A percentile compares a stretch with the other conserved stretches of the same genome.
These are phyloP conservation scores for Polytrichum formosum DNA, from an alignment of 225 moss, liverwort and hornwort species.

Conservation along the genomic window DNA sequence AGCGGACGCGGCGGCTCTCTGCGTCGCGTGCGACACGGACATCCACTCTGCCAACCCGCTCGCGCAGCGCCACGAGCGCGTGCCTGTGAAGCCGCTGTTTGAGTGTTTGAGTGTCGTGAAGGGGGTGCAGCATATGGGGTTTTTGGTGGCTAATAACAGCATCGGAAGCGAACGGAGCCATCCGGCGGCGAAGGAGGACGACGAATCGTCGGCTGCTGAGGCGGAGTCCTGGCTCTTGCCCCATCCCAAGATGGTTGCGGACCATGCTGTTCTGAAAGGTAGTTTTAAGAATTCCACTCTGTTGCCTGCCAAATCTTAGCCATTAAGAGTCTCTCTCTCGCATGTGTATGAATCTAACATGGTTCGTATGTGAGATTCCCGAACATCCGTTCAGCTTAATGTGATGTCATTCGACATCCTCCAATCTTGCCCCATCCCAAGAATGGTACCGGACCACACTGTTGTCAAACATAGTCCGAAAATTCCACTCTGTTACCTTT, in stretches of 20 bases:
- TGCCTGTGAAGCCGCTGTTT: slow-evolving; percentile 65
- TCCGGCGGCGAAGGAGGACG: slow-evolving; percentile 26
- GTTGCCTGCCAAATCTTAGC: too few relatives aligned
- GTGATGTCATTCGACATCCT: too few relatives aligned
- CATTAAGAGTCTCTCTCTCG: too few relatives aligned
- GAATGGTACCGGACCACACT: too few relatives aligned
- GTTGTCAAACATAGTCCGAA: too few relatives aligned
- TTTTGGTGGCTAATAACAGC: too few relatives aligned
- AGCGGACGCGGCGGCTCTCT: slow-evolving; percentile 88
- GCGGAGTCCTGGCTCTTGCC: slow-evolving; percentile 81
- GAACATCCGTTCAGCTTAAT: too few relatives aligned
- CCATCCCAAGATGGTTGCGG: slow-evolving; percentile 41
- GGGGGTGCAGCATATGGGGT: slow-evolving; percentile 23
- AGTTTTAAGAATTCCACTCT: slow-evolving; percentile 27
- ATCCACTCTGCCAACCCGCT: slow-evolving; percentile 90
- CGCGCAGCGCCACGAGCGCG: slow-evolving; percentile 85
- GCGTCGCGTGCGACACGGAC: slow-evolving; percentile 78
- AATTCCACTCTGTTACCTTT: too few relatives aligned
- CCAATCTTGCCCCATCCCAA: too few relatives aligned
- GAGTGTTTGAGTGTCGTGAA: slow-evolving; percentile 37
- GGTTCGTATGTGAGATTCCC: too few relatives aligned
- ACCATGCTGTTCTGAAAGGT: slow-evolving; percentile 30
- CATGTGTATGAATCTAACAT: too few relatives aligned
- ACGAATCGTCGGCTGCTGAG: slow-evolving; percentile 56
- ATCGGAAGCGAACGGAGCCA: too few relatives aligned